These are phyloP conservation scores for Fusarium pseudocircinatum DNA, from an alignment of 2,329 filamentous ascomycete genomes.

Conservation along the genomic window DNA sequence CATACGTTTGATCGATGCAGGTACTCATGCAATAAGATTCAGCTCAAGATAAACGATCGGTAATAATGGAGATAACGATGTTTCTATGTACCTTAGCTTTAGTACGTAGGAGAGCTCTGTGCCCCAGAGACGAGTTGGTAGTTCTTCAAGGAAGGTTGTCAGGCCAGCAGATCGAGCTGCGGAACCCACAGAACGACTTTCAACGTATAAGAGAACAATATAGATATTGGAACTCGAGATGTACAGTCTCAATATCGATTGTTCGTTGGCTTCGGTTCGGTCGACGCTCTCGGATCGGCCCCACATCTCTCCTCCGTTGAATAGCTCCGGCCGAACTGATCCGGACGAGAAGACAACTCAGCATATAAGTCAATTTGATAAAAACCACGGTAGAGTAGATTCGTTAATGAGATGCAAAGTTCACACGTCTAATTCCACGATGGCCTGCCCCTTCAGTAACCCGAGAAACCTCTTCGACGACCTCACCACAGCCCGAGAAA, in stretches of 20 bases:
- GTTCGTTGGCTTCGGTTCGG: neutral
- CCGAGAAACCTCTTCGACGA: neutral
- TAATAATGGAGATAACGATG: neutral
- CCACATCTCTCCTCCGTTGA: neutral
- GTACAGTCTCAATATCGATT: neutral
- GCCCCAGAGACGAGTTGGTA: neutral
- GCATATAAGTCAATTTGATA: neutral
- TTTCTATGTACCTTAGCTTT: neutral
- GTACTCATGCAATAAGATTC: neutral
- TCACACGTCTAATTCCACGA: neutral
- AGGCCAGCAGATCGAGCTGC: neutral
- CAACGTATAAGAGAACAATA: rapidly evolving
- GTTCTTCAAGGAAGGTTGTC: neutral
- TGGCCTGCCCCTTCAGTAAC: neutral
- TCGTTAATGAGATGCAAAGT: neutral
- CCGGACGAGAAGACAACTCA: neutral
- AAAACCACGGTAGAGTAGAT: rapidly evolving
- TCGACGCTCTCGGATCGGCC: neutral
- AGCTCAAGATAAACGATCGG: neutral
- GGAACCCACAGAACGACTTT: rapidly evolving
- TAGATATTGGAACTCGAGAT: no score
- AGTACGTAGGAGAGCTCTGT: no score
- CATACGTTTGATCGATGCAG: neutral
- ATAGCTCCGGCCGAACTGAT: neutral
- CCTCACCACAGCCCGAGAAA: neutral